These are phyloP conservation scores for Tolypocladium pustulatum DNA, from an alignment of 2,329 filamentous ascomycete genomes.

Conservation along the genomic window DNA sequence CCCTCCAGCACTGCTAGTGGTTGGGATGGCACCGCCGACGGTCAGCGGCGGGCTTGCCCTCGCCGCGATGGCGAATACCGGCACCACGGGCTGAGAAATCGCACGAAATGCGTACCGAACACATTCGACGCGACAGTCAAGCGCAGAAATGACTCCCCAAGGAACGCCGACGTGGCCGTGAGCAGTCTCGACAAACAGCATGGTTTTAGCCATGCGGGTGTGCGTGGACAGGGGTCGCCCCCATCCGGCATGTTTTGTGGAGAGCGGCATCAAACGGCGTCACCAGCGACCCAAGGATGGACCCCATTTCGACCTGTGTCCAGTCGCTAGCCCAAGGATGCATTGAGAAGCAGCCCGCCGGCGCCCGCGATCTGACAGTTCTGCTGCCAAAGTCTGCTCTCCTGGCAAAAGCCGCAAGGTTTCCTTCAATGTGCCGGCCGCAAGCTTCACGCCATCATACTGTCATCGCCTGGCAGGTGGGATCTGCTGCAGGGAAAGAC, in stretches of 20 bases:
- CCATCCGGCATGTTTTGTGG: slow-evolving; percentile 6
- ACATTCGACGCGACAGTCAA: neutral
- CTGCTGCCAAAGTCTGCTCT: neutral
- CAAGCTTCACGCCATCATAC: neutral
- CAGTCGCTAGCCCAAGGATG: neutral
- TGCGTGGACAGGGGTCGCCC: slow-evolving; percentile 8
- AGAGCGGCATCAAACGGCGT: slow-evolving; percentile 9
- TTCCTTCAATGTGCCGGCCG: neutral
- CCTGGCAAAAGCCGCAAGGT: neutral
- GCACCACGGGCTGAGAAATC: neutral
- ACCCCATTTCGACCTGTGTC: slow-evolving; percentile 1
- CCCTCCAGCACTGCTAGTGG: neutral
- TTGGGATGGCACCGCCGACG: neutral
- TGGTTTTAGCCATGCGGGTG: slow-evolving; percentile 7
- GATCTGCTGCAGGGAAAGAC: neutral
- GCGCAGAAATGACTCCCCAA: neutral
- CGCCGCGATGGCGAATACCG: neutral
- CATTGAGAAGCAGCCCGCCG: neutral
- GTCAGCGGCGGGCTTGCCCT: neutral
- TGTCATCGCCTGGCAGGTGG: neutral
- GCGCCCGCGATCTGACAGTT: neutral
- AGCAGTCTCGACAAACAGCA: slow-evolving; percentile 3
- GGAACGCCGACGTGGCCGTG: neutral
- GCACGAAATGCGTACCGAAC: neutral
- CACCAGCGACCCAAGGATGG: slow-evolving; percentile 7